Evolutionary conservation across 495 filamentous ascomycete species (phyloP), one percentile per base, ranked within the genome.

Genomic region (Haplographium delicatum): DNA sequence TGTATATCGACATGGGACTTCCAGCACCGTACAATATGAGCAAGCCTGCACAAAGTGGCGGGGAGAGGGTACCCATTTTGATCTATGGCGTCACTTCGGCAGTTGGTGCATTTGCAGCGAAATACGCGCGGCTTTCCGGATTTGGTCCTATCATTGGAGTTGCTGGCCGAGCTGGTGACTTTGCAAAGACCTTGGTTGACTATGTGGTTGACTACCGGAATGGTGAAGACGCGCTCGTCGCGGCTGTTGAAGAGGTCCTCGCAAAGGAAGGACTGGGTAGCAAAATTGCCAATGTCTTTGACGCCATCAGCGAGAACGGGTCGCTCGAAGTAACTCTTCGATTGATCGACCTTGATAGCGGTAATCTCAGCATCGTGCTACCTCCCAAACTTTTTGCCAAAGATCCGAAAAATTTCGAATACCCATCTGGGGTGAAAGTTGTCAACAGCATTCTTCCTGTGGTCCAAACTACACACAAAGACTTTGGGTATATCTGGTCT

Each of bases 141-240:
- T 81, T 89, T 48, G 83, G 87, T 62, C 85, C 85, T 0, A 48
- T 88, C 13, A 80, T 89, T 48, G 77, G 67, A 35, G 69, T 90
- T 4, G 84, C 85, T 0, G 86, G 85, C 1, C 67, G 68, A n/a
- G 79, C 79, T 11, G 64, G 60, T 10, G 38, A 75, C 9, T 78
- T 76, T 55, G 81, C 87, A 1, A 71, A 79, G 59, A 65, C 57
- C 0, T 62, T 88, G 30, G 71, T 90, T 33, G 80, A 85, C 61
- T 63, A 68, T 0, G 68, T 88, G 22, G 56, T 89, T 45, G 85
- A 89, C 65, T 89, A 90, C 59, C 81, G 86, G 16, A 62, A 67
- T 1, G 79, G 80, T 15, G 64, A 76, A 33, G 73, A 72, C 0
- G 67, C 73, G 5, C 65, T 83, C 16, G 66, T 81, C 0, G 43